Evolutionary conservation across 2,329 filamentous ascomycete species (phyloP), one percentile per base, ranked within the genome.

Genomic region (Parafenestella ontariensis): DNA sequence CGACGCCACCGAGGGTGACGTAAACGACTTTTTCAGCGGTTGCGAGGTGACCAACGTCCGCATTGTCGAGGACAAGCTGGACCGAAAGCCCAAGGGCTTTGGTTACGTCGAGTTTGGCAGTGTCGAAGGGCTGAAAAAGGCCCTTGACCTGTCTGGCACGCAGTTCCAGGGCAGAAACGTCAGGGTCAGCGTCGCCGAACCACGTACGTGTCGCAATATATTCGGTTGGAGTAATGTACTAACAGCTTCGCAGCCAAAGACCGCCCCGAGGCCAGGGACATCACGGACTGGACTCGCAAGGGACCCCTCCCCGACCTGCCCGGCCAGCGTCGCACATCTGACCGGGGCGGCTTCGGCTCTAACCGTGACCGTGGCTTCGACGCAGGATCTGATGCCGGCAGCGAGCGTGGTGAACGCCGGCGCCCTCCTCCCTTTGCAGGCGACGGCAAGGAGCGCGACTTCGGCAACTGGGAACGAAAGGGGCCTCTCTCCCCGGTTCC

Each of bases 61-160:
- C 70, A 92, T 99, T 69, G 96, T 99, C 61, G 94, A 97, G 81
- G 96, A 99, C 79, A 95, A 94, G 74, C 84, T 96, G 76, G 90
- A 95, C 74, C 87, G 89, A 77, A 92, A 93, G 72, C 95, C 95
- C 63, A 99, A 99, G 83, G 95, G 95, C 44, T 99, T 99, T 71
- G 95, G 94, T 58, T 99, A 99, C 76, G 94, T 96, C 63, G 95
- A 99, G 77, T 99, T 99, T 71, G 87, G 84, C 64, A 89, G 87
- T 46, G 81, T 95, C 40, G 94, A 98, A 45, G 94, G 94, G 55
- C 82, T 99, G 71, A 96, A 96, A 82, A 89, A 92, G 79, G 95
- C 95, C 52, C 85, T 99, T 61, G 86, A 87, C 54, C 85, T 95
- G 60, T 93, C 93, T 70, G 91, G 92, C 68, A 83, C 87, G 57